Percentiles rank a stretch among this genome's conserved stretches.
These are phyloP conservation scores for Pseudonectria foliicola DNA, from an alignment of 2,329 filamentous ascomycete genomes.

Conservation along the genomic window DNA sequence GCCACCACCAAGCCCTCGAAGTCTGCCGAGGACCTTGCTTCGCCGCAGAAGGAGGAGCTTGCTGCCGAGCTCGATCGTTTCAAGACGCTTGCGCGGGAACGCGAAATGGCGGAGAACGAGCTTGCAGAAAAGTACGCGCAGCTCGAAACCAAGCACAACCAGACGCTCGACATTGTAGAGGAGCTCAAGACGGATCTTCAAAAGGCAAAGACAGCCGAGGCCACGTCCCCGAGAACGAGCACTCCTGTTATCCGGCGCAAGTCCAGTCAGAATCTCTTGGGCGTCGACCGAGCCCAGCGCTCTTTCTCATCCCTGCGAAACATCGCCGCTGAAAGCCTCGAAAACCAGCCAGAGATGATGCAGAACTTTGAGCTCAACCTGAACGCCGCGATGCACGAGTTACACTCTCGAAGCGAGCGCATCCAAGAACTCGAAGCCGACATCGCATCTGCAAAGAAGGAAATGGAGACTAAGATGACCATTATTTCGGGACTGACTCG, in stretches of 20 bases:
- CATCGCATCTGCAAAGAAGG: constrained; percentile 75
- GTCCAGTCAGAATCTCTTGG: constrained; percentile 82
- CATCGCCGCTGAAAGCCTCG: constrained; percentile 80
- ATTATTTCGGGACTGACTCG: constrained; percentile 92
- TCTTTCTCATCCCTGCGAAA: constrained; percentile 86
- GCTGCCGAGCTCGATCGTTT: constrained; percentile 64
- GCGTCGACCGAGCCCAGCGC: constrained; percentile 83
- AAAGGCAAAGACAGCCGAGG: constrained; percentile 59
- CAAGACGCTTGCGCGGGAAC: constrained; percentile 63
- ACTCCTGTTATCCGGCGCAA: constrained; percentile 84
- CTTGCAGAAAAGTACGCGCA: constrained; percentile 75
- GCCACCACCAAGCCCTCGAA: constrained; percentile 37
- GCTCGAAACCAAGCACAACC: constrained; percentile 73
- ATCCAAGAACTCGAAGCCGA: constrained; percentile 87
- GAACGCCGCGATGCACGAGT: constrained; percentile 85
- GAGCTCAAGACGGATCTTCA: constrained; percentile 82
- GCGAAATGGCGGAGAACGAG: constrained; percentile 65
- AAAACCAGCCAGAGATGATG: constrained; percentile 72
- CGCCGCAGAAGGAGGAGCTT: constrained; percentile 36
- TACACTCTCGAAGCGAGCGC: constrained; percentile 78
- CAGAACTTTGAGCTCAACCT: constrained; percentile 91
- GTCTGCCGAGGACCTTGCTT: constrained; percentile 32
- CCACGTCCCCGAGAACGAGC: constrained; percentile 55
- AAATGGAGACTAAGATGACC: constrained; percentile 94
- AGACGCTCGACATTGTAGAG: constrained; percentile 78